Percentiles rank a stretch among this genome's conserved stretches.
These are phyloP conservation scores for Metschnikowia henanensis DNA, from an alignment of 805 yeast species.

Conservation along the genomic window DNA sequence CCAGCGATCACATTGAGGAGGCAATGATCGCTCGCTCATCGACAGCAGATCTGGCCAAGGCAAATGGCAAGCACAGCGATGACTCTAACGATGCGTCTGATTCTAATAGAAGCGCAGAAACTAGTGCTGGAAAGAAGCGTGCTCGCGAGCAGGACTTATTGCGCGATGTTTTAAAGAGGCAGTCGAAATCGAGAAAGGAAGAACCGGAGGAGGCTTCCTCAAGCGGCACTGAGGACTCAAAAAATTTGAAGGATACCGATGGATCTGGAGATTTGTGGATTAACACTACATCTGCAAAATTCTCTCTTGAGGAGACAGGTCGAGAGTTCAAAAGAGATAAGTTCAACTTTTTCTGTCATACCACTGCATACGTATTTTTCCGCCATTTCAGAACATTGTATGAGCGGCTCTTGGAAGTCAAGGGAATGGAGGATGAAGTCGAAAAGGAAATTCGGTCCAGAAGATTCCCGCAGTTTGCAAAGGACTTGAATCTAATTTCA, in stretches of 20 bases:
- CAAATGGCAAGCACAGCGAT: conserved; percentile 12
- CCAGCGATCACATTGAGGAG: conserved; percentile 48
- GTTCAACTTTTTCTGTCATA: conserved; percentile 83
- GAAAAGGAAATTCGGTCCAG: conserved; percentile 68
- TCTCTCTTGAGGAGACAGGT: conserved; percentile 27
- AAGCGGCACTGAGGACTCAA: conserved; percentile 36
- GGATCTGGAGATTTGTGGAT: conserved; percentile 45
- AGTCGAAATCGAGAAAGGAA: conserved; percentile 40
- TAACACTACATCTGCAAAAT: conserved; percentile 31
- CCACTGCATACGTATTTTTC: conserved; percentile 85
- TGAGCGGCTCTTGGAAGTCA: conserved; percentile 77
- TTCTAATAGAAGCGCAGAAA: conserved; percentile 10
- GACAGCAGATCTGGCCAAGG: conserved; percentile 19
- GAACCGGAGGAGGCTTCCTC: conserved; percentile 34
- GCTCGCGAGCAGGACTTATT: conserved; percentile 55
- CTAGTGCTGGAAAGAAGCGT: conserved; percentile 40
- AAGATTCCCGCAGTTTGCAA: conserved; percentile 73
- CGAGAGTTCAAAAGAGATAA: conserved; percentile 45
- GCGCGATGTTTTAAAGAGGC: conserved; percentile 59
- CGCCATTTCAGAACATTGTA: conserved; percentile 82
- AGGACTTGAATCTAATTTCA: conserved; percentile 78
- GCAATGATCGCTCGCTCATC: conserved; percentile 27
- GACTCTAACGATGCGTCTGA: conserved; percentile 17
- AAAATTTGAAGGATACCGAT: conserved; percentile 31
- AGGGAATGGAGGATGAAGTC: conserved; percentile 66